Percentiles rank a stretch among this genome's conserved stretches.
These are phyloP conservation scores for Helenozyma rhizophorensis DNA, from an alignment of 805 yeast species.

Conservation along the genomic window DNA sequence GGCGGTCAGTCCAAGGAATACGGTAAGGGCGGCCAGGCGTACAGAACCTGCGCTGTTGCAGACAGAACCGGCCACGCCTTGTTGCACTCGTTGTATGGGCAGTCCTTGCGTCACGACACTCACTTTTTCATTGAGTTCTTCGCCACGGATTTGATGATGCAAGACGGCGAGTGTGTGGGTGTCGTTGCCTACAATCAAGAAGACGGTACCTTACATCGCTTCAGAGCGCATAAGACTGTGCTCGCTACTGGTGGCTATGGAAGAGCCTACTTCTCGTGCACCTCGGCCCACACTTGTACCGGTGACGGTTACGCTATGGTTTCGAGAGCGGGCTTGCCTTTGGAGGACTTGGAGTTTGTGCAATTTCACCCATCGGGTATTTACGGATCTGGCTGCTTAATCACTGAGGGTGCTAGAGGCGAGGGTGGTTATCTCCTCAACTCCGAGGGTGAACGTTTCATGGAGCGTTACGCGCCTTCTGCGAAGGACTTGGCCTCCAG, in stretches of 20 bases:
- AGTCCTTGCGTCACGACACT: constrained; percentile 92
- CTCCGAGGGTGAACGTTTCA: constrained; percentile 97
- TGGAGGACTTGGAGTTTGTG: constrained; percentile 94
- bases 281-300: constrained; percentile 99
- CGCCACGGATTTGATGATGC: constrained; percentile 90
- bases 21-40: constrained; percentile 99
- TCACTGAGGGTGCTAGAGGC: constrained; percentile 99
- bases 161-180: constrained; percentile 95
- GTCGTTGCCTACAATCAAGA: constrained; percentile 97
- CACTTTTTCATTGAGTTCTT: constrained; percentile 97
- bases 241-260: constrained; percentile 99
- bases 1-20: constrained; percentile 95
- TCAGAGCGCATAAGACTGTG: constrained; percentile 93
- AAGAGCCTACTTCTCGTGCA: constrained; percentile 96
- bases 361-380: constrained; percentile 99
- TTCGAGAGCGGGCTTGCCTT: constrained; percentile 95
- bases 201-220: constrained; percentile 97
- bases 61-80: constrained; percentile 98
- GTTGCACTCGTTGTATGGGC: constrained; percentile 93
- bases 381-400: constrained; percentile 97
- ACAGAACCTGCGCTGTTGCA: constrained; percentile 99
- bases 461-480: constrained; percentile 99
- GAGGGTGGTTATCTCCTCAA: constrained; percentile 98
- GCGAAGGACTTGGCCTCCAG: constrained; percentile 98
- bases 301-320: constrained; percentile 99